phyloP scores from a whole-genome alignment of 1,139 yeast species.

The Hyphopichia wangnamkhiaoensis region DNA sequence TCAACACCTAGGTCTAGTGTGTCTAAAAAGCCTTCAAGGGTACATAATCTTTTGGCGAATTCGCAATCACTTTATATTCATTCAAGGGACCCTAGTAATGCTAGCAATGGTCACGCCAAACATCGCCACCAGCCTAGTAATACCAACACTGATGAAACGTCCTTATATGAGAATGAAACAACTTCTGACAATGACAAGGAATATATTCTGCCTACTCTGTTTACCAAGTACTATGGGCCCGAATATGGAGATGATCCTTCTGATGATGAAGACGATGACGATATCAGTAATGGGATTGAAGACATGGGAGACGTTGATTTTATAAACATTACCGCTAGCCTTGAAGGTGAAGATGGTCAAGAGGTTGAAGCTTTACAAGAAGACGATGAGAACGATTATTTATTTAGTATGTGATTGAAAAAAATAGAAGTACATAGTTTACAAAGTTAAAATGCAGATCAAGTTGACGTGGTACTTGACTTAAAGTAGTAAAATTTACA shows the following conservation, averaged over 20 bases:
- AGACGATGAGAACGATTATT: conserved; percentile 33
- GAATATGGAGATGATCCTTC: conserved; percentile 18
- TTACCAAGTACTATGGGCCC: conserved; percentile 34
- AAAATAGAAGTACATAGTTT: background rate
- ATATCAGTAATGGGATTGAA: conserved; percentile 15
- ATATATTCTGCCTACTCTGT: conserved; percentile 46
- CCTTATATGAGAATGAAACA: conserved; percentile 12
- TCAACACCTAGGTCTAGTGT: background rate
- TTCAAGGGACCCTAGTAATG: conserved; percentile 16
- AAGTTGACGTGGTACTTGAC: background rate
- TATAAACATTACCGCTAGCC: conserved; percentile 23
- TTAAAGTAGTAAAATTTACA: too few relatives aligned
- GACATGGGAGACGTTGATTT: conserved; percentile 29
- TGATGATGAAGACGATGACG: conserved; percentile 20
- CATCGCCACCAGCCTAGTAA: conserved; percentile 13
- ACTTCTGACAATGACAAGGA: conserved; percentile 37
- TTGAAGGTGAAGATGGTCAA: conserved; percentile 12
- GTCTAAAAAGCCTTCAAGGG: conserved; percentile 21
- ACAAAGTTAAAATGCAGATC: background rate
- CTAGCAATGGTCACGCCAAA: conserved; percentile 12
- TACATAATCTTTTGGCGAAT: conserved; percentile 37
- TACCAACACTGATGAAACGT: conserved; percentile 10
- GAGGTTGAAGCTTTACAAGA: conserved; percentile 17
- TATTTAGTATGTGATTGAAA: conserved; percentile 25
- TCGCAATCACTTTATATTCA: conserved; percentile 41